phyloP scores from a whole-genome alignment of 495 filamentous ascomycete genomes.

The Ramalina peruviana region DNA sequence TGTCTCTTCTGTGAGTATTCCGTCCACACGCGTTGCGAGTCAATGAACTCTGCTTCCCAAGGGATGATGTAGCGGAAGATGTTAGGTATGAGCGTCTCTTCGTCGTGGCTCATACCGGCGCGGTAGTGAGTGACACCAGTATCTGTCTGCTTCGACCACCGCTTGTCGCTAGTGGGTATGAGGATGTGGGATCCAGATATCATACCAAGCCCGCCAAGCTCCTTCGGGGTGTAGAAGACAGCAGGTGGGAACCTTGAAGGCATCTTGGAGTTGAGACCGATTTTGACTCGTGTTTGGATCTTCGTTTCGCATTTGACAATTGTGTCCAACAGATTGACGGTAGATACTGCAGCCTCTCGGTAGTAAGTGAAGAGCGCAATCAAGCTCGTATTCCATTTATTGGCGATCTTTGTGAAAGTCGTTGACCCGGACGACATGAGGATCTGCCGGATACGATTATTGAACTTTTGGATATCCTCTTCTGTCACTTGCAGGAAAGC shows the following conservation, averaged over 20 bases:
- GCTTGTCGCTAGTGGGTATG: slow-evolving; percentile 94
- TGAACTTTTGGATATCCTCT: slow-evolving; percentile 98
- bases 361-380: slow-evolving; percentile 99
- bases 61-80: slow-evolving; percentile 99
- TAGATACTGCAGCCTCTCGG: slow-evolving; percentile 94
- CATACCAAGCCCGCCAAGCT: slow-evolving; percentile 96
- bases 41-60: slow-evolving; percentile 98
- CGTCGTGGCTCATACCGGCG: slow-evolving; percentile 95
- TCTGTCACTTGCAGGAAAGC: slow-evolving; percentile 98
- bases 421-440: slow-evolving; percentile 98
- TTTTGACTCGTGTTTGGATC: slow-evolving; percentile 98
- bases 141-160: slow-evolving; percentile 97
- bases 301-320: slow-evolving; percentile 99
- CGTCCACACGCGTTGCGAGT: slow-evolving; percentile 97
- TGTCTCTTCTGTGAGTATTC: slow-evolving; percentile 97
- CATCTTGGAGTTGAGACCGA: slow-evolving; percentile 99
- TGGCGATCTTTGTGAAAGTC: slow-evolving; percentile 99
- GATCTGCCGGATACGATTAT: slow-evolving; percentile 96
- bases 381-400: slow-evolving; percentile 98
- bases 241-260: slow-evolving; percentile 97
- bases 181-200: slow-evolving; percentile 97
- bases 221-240: slow-evolving; percentile 98
- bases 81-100: slow-evolving; percentile 95
- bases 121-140: slow-evolving; percentile 95
- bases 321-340: slow-evolving; percentile 87